Evolutionary conservation across 768 basidiomycete species (phyloP), one percentile per base, ranked within the genome.

Genomic region (Termitomyces sp.): DNA sequence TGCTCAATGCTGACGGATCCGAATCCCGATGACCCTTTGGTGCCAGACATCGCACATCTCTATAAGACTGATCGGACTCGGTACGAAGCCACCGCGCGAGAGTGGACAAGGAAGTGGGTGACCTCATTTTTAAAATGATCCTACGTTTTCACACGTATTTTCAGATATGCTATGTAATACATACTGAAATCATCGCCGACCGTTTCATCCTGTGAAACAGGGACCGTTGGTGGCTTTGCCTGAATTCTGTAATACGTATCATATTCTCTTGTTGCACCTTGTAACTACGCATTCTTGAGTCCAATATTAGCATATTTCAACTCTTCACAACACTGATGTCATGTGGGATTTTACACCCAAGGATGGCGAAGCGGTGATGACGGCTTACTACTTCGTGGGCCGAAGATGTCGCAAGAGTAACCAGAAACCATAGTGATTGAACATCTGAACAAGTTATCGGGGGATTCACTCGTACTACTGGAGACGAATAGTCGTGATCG

Each of bases 1-100:
- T 98, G 96, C 71, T 99, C 97, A 66, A 95, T 98, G 93, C 76
- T 99, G 69, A 99, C 96, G 51, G 97, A 99, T 73, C 97, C 97
- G 62, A 99, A 98, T 77, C 96, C 96, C 56, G 97, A 99, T 74
- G 97, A 99, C 70, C 97, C 97, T 3, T 80, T 98, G 73, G 96
- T 98, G 50, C 97, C 97, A 54, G 97, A 99, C 69, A 98, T 98
- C 63, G 97, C 97, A 56, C 93, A 96, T 74, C 75, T 98, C 64
- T 99, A 99, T 87, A 99, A 98, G 93, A 98, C 95, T 38, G 97
- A 99, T 77, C 86, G 96, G 65, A 77, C 91, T 63, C 87, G 95
- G 67, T 99, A 99, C 71, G 97, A 98, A 76, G 91, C 94, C 60
- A 98, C 94, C 35, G 97, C 97, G 28, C 82, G 94, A 77, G 97